Evolutionary conservation across 2,329 filamentous ascomycete genomes (phyloP).

Genomic region (Lecanicillium sp.): DNA sequence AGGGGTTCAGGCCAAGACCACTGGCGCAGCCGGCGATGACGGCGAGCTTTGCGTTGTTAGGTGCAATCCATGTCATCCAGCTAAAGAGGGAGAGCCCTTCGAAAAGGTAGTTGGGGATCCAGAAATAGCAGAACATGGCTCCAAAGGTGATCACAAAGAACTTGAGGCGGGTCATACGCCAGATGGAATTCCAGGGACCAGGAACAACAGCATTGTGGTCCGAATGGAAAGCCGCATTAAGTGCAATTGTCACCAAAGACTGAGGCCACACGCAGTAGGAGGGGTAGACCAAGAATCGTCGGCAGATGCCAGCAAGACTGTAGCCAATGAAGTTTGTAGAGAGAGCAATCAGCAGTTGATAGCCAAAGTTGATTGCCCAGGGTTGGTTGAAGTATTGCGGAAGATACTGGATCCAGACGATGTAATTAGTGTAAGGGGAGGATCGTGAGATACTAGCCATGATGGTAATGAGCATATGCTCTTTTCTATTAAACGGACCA

Average conservation of each 20-base stretch:
- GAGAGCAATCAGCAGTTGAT: constrained; percentile 31
- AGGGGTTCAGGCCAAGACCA: constrained; percentile 30
- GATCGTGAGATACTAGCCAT: constrained; percentile 45
- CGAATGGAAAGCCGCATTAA: constrained; percentile 37
- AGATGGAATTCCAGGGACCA: constrained; percentile 22
- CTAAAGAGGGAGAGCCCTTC: constrained; percentile 37
- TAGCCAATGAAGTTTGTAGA: constrained; percentile 42
- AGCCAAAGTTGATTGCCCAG: constrained; percentile 30
- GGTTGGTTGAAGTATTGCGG: constrained; percentile 35
- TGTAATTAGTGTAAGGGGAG: constrained; percentile 37
- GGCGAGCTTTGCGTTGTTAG: constrained; percentile 29
- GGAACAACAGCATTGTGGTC: constrained; percentile 8
- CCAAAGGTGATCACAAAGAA: constrained; percentile 35
- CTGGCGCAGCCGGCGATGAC: constrained; percentile 31
- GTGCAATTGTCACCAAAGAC: constrained; percentile 36
- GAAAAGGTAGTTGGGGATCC: constrained; percentile 44
- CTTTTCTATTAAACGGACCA: constrained; percentile 47
- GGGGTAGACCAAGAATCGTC: constrained; percentile 44
- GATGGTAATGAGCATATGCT: constrained; percentile 50
- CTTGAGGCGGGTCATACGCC: constrained; percentile 32
- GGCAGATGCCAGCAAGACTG: constrained; percentile 41
- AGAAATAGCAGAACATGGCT: constrained; percentile 43
- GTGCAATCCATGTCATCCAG: constrained; percentile 48
- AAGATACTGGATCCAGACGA: constrained; percentile 34
- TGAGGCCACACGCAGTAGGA: constrained; percentile 43